A percentile compares a stretch with the other conserved stretches of the same genome.
Conservation (phyloP, 2,329 filamentous ascomycete species). For the Clonostachys chloroleuca region DNA sequence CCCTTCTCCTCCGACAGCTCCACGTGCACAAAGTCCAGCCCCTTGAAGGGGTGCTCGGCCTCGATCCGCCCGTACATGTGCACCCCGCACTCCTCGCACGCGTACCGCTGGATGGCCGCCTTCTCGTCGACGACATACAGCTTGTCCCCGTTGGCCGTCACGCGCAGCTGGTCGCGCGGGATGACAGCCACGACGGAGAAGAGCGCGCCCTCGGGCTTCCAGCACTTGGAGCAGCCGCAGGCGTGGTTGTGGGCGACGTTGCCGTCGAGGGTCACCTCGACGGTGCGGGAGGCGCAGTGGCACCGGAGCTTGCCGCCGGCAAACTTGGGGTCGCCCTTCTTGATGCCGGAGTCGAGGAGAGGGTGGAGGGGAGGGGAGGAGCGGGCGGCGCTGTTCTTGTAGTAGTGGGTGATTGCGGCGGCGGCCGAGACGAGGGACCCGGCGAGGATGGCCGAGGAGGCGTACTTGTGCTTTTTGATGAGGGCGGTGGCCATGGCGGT, state of each 20-base stretch:
- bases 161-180: conserved; percentile 45
- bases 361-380: conserved; percentile 43
- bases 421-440: too few relatives aligned
- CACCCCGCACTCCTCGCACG: conserved; percentile 56
- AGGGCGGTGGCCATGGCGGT: too few relatives aligned
- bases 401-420: too few relatives aligned
- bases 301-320: conserved; percentile 58
- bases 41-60: conserved; percentile 61
- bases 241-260: conserved; percentile 67
- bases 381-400: too few relatives aligned
- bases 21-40: conserved; percentile 64
- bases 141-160: conserved; percentile 57
- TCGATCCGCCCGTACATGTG: conserved; percentile 63
- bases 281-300: conserved; percentile 49
- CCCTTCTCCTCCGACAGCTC: conserved; percentile 57
- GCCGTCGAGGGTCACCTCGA: conserved; percentile 51
- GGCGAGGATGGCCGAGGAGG: too few relatives aligned
- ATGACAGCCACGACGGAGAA: conserved; percentile 63
- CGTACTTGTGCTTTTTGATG: too few relatives aligned
- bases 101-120: conserved; percentile 57
- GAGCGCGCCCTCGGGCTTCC: conserved; percentile 60
- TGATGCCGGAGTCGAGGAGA: conserved; percentile 56
- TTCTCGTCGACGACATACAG: conserved; percentile 47
- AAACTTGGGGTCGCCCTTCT: conserved; percentile 48
- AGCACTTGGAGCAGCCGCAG: conserved; percentile 69